Base-by-base conservation (phyloP, 2,329 filamentous ascomycete species). In the Penicillium palitans region DNA sequence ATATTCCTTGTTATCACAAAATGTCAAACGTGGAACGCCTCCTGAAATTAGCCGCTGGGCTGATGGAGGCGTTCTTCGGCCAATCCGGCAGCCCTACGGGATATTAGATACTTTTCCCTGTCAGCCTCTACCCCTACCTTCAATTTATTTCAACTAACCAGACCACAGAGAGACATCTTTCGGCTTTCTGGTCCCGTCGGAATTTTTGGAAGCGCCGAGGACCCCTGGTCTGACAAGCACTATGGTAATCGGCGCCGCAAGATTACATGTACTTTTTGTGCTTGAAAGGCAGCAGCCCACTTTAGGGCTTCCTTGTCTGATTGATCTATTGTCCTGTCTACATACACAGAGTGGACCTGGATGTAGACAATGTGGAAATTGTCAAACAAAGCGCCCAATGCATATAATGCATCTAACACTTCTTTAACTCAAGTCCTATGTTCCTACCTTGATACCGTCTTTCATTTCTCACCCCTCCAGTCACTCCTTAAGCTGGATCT, bases 151-250 rank as follows among this genome's bases (percentile, higher is more conserved):
- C 25, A 27, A 40, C 47, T 31, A 31, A 41, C 39, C 37, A 41
- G 8, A 39, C 21, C 31, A 17, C n/a, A 50, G 25, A 31, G 5
- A 12, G 13, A 6, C 7, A 12, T 25, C 37, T 41, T 51, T 51
- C 5, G 27, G 12, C 10, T 42, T 40, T 19, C 21, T 31, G 5
- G 19, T 27, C 45, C 27, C 25, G 17, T 52, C 31, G 21, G 54
- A 35, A 31, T 12, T 25, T 56, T 33, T 33, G 31, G 31, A 51
- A 44, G 54, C 41, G 44, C 48, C 25, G 50, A 49, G 21, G 12
- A 15, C 31, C 42, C 48, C 48, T 53, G 19, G 27, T 59, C 55
- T 62, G 48, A 55, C 61, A 48, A 56, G 59, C 57, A 53, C 42
- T 61, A 49, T 59, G 41, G 49, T 48, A 56, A 35, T 49, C 31